Conservation (phyloP, 208 protist species). For the Crithidia thermophila region DNA sequence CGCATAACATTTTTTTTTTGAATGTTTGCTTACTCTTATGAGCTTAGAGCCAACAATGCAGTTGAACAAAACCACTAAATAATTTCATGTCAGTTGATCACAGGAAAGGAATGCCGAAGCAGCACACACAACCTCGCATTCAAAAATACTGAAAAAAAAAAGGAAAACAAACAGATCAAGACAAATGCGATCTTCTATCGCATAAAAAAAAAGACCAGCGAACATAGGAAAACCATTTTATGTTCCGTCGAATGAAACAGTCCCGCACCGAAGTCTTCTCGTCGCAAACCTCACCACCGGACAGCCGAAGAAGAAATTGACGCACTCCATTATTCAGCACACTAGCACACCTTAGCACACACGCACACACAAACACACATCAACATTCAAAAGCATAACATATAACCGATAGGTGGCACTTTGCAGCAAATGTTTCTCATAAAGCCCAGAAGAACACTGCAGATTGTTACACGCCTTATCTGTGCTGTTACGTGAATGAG, state of each 20-base stretch:
- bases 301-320: too few relatives aligned
- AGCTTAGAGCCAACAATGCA: slow-evolving; percentile 4
- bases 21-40: slow-evolving; percentile 12
- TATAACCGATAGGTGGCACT: background rate
- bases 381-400: background rate
- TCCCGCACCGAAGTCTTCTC: too few relatives aligned
- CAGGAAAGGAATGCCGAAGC: too few relatives aligned
- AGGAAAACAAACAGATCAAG: too few relatives aligned
- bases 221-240: too few relatives aligned
- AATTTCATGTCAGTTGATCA: background rate
- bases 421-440: slow-evolving; percentile 10
- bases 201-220: too few relatives aligned
- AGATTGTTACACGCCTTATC: background rate
- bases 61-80: background rate
- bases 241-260: too few relatives aligned
- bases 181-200: too few relatives aligned
- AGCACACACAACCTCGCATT: too few relatives aligned
- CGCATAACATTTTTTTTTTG: slow-evolving; percentile 4
- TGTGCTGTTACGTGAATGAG: too few relatives aligned
- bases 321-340: background rate
- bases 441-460: slow-evolving; percentile 14
- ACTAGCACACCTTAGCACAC: background rate
- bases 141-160: slow-evolving; percentile 2
- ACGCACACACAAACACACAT: slow-evolving; percentile 3
- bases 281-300: too few relatives aligned